phyloP scores from a whole-genome alignment of 2,329 filamentous ascomycete species.

The Monilinia fructigena region DNA sequence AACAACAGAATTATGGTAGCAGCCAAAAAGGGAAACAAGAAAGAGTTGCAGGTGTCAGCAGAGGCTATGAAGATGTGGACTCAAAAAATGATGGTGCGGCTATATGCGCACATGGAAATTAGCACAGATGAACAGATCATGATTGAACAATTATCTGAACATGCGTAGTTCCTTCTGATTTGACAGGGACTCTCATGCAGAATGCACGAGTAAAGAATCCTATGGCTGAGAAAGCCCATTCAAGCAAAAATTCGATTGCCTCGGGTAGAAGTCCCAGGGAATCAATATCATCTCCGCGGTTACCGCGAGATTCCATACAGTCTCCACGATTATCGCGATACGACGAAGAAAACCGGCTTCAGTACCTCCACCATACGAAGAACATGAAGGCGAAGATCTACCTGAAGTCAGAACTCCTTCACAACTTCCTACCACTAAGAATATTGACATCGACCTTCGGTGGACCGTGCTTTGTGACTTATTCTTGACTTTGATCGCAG shows the following conservation, averaged over 20 bases:
- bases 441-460: constrained; percentile 90
- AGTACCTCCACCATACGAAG: constrained; percentile 59
- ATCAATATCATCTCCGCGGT: constrained; percentile 41
- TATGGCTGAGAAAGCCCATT: constrained; percentile 57
- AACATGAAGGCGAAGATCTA: constrained; percentile 66
- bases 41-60: constrained; percentile 63
- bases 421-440: constrained; percentile 75
- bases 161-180: constrained; percentile 80
- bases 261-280: constrained; percentile 40
- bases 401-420: constrained; percentile 80
- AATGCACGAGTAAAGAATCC: constrained; percentile 94
- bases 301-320: constrained; percentile 24
- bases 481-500: constrained; percentile 93
- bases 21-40: constrained; percentile 63
- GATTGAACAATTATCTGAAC: constrained; percentile 94
- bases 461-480: constrained; percentile 97
- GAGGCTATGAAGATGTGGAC: constrained; percentile 93
- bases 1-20: constrained; percentile 59
- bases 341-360: constrained; percentile 50
- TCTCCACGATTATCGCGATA: constrained; percentile 24
- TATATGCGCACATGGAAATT: constrained; percentile 97
- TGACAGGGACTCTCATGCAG: constrained; percentile 83
- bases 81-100: constrained; percentile 94
- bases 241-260: constrained; percentile 31
- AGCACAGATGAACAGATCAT: constrained; percentile 89